phyloP scores from a whole-genome alignment of 1,284 basidiomycete species.

The Pulchroboletus neoregius region DNA sequence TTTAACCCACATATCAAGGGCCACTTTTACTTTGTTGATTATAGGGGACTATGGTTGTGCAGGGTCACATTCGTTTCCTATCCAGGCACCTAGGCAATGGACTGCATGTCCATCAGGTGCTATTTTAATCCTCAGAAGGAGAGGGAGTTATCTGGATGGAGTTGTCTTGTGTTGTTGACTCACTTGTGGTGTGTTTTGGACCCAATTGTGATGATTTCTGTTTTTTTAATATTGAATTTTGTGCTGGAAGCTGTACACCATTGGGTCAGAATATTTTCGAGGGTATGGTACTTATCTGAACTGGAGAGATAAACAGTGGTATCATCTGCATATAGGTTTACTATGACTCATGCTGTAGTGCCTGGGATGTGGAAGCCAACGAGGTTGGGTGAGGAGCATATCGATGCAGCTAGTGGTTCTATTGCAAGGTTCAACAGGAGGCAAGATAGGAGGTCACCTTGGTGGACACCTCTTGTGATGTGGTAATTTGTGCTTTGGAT shows the following conservation, averaged over 20 bases:
- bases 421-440: slow-evolving; percentile 34
- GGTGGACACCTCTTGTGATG: slow-evolving; percentile 36
- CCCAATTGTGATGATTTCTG: slow-evolving; percentile 18
- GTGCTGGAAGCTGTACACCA: slow-evolving; percentile 12
- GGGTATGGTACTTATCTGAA: slow-evolving; percentile 1
- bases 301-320: slow-evolving; percentile 15
- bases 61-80: slow-evolving; percentile 4
- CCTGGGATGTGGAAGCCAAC: not conserved
- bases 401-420: slow-evolving; percentile 12
- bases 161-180: not conserved
- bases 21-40: no score
- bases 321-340: slow-evolving; percentile 18
- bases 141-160: not conserved
- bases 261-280: not conserved
- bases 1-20: no score
- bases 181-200: not conserved
- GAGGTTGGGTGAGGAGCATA: not conserved
- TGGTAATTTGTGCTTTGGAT: slow-evolving; percentile 25
- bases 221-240: slow-evolving; percentile 19
- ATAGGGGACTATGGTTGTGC: no score
- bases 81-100: slow-evolving; percentile 9
- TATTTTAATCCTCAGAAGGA: not conserved
- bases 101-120: slow-evolving; percentile 1
- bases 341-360: not conserved
- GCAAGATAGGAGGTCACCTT: slow-evolving; percentile 40